Percentiles rank a stretch among this genome's conserved stretches.
Evolutionary conservation across 225 moss, liverwort and hornwort species (phyloP).

Genomic region (Ulota crispa): DNA sequence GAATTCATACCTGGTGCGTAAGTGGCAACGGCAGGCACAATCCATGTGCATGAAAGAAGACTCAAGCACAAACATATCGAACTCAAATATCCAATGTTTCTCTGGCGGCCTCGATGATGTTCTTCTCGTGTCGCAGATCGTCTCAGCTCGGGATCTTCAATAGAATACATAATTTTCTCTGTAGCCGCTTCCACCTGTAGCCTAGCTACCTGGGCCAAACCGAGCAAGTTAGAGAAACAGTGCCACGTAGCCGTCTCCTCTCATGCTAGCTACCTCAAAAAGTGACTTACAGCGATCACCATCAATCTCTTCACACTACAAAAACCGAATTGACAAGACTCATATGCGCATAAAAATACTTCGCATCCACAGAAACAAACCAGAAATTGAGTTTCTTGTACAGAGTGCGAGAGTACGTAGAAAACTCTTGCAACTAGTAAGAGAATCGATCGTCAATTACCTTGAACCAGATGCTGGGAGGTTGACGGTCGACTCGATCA

Average conservation of each 20-base stretch:
- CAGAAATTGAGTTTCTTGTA: neutral
- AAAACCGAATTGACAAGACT: neutral
- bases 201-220: neutral
- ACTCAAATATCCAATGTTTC: neutral
- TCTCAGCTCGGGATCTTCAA: neutral
- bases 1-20: slow-evolving; percentile 32
- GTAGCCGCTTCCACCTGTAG: neutral
- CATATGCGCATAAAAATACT: neutral
- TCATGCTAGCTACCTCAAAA: neutral
- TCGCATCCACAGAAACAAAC: neutral
- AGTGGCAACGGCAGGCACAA: slow-evolving; percentile 21
- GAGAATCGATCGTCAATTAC: neutral
- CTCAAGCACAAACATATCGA: slow-evolving; percentile 7
- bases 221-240: neutral
- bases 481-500: neutral
- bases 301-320: neutral
- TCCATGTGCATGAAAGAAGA: slow-evolving; percentile 4
- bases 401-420: neutral
- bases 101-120: neutral
- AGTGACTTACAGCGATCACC: neutral
- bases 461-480: neutral
- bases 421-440: neutral
- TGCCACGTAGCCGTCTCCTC: neutral
- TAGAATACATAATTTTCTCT: neutral
- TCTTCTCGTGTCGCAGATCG: neutral